A percentile compares a stretch with the other conserved stretches of the same genome.
phyloP scores from a whole-genome alignment of 306 rosid genomes.

The Castanopsis chinensis region DNA sequence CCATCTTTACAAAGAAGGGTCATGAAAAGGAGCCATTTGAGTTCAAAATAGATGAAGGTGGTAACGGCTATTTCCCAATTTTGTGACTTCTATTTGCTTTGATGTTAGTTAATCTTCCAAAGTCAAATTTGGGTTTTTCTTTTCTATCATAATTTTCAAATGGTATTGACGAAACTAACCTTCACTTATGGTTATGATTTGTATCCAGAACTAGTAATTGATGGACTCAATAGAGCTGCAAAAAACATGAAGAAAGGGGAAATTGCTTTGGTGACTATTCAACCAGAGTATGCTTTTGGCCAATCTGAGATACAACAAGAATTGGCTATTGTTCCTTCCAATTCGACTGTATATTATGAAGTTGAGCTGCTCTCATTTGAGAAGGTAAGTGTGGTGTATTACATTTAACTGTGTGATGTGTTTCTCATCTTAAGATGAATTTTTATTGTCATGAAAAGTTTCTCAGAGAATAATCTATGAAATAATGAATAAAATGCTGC shows the following conservation, averaged over 20 bases:
- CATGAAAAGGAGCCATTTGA: constrained; percentile 57
- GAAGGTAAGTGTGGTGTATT: constrained; percentile 48
- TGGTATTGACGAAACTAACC: background rate
- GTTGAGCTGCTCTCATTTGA: constrained; percentile 77
- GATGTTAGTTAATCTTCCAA: too few species aligned
- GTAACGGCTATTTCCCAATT: too few species aligned
- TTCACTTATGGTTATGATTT: constrained; percentile 1
- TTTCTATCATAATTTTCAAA: too few species aligned
- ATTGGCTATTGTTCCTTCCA: constrained; percentile 74
- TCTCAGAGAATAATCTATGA: background rate
- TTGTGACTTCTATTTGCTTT: too few species aligned
- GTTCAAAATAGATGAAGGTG: constrained; percentile 86
- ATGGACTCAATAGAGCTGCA: constrained; percentile 82
- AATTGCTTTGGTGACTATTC: constrained; percentile 60
- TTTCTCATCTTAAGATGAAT: too few species aligned
- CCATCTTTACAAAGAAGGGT: constrained; percentile 64
- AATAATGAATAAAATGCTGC: background rate
- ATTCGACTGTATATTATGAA: constrained; percentile 73
- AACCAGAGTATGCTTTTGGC: constrained; percentile 90
- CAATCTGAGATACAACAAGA: constrained; percentile 58
- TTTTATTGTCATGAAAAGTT: background rate
- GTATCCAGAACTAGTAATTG: constrained; percentile 78
- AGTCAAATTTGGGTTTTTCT: too few species aligned
- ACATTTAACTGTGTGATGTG: too few species aligned
- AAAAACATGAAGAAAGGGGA: constrained; percentile 95